These are phyloP conservation scores for Roridomyces roridus DNA, from an alignment of 768 basidiomycete species.

Conservation along the genomic window DNA sequence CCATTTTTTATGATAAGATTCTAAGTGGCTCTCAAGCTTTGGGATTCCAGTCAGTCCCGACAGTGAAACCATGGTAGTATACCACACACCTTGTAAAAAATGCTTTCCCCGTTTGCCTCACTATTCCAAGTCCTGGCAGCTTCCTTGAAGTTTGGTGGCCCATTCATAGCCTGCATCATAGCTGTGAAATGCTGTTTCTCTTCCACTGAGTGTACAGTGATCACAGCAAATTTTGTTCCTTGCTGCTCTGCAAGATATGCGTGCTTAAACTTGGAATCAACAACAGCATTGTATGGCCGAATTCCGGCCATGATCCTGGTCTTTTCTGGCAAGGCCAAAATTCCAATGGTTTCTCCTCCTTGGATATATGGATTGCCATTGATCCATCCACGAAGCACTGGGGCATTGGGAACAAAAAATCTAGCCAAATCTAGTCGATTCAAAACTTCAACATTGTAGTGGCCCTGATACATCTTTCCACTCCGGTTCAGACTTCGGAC, in stretches of 20 bases:
- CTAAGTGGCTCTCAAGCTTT: too few species aligned
- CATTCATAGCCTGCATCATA: neutral
- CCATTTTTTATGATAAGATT: too few species aligned
- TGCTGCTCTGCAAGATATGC: constrained; percentile 13
- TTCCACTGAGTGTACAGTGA: constrained; percentile 1
- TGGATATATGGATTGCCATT: neutral
- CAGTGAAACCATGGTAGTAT: too few species aligned
- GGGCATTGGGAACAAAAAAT: too few species aligned
- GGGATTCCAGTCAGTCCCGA: too few species aligned
- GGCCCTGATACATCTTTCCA: neutral
- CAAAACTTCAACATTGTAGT: too few species aligned
- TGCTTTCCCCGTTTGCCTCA: neutral
- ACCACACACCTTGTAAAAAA: constrained; percentile 23
- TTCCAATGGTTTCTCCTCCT: too few species aligned
- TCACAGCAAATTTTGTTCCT: constrained; percentile 14
- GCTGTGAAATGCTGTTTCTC: constrained; percentile 2
- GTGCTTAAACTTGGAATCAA: constrained; percentile 1
- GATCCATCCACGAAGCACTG: constrained; percentile 7
- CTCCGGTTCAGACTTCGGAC: constrained; percentile 4
- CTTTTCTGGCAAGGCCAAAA: neutral
- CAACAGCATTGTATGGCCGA: neutral
- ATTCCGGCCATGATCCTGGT: neutral
- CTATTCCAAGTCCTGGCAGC: constrained; percentile 4
- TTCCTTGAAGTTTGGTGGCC: neutral
- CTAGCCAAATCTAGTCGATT: too few species aligned